Evolutionary conservation across 257 asterid species (phyloP).

Genomic region (Ehretia macrophylla): DNA sequence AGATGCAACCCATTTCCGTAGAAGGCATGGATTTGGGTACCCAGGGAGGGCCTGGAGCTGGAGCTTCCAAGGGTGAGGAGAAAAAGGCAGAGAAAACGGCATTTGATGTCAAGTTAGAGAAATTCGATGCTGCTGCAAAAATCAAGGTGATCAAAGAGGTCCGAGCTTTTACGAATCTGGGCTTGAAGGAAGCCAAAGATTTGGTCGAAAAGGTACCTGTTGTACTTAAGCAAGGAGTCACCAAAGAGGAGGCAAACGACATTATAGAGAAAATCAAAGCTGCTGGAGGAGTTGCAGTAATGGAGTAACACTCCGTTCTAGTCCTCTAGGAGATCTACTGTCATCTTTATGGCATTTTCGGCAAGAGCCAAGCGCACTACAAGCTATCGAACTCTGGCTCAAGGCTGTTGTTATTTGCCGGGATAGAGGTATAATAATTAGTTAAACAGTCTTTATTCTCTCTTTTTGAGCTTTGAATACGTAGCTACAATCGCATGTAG

Average conservation of each 20-base stretch:
- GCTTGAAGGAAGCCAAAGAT: constrained; percentile 87
- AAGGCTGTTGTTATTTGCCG: no score
- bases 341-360: no score
- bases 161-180: constrained; percentile 63
- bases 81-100: constrained; percentile 74
- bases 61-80: constrained; percentile 54
- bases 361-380: no score
- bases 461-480: no score
- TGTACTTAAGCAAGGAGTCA: constrained; percentile 60
- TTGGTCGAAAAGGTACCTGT: constrained; percentile 73
- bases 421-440: no score
- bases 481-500: no score
- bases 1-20: constrained; percentile 37
- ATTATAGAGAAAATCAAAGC: constrained; percentile 81
- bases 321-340: no score
- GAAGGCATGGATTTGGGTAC: constrained; percentile 48
- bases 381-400: no score
- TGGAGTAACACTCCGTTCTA: constrained; percentile 39
- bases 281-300: constrained; percentile 74
- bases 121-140: constrained; percentile 65
- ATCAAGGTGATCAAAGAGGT: constrained; percentile 86
- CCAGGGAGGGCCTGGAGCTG: constrained; percentile 40
- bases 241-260: constrained; percentile 70
- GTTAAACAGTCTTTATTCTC: no score
- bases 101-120: constrained; percentile 73